Percentiles rank a stretch among this genome's conserved stretches.
Evolutionary conservation across 768 basidiomycete genomes (phyloP).

Genomic region (Suillus spraguei): DNA sequence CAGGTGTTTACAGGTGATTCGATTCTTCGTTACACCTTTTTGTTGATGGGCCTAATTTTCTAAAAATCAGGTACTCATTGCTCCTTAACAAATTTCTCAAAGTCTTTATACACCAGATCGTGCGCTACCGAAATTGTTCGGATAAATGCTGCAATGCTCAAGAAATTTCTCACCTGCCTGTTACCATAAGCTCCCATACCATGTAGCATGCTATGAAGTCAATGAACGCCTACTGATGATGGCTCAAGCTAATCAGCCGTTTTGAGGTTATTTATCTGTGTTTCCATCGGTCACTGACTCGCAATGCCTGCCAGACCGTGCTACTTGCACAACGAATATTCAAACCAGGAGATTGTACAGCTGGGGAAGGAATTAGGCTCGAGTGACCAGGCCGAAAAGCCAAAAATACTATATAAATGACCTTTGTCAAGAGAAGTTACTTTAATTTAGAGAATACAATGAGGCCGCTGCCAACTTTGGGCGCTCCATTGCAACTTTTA

Average conservation of each 20-base stretch:
- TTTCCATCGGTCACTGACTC: too few relatives aligned
- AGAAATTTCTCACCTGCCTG: not conserved
- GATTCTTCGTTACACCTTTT: not conserved
- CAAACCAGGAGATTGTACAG: not conserved
- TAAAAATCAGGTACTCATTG: not conserved
- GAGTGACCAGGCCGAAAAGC: slow-evolving; percentile 38
- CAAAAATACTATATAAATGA: slow-evolving; percentile 13
- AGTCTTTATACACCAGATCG: not conserved
- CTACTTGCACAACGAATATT: not conserved
- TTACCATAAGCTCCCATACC: not conserved
- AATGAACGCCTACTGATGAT: not conserved
- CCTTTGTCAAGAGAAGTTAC: not conserved
- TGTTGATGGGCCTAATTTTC: not conserved
- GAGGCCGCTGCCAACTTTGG: too few relatives aligned
- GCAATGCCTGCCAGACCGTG: not conserved
- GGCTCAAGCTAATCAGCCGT: not conserved
- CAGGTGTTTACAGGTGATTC: not conserved
- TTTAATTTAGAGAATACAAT: not conserved
- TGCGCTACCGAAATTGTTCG: not conserved
- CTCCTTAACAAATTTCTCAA: too few relatives aligned
- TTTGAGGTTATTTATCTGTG: too few relatives aligned
- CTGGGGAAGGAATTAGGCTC: slow-evolving; percentile 20
- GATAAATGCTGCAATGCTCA: not conserved
- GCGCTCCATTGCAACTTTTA: not conserved
- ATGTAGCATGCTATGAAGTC: not conserved